Percentiles rank a stretch among this genome's conserved stretches.
Conservation (phyloP, 177 flowering plant genomes). For the Vitis hybrid region DNA sequence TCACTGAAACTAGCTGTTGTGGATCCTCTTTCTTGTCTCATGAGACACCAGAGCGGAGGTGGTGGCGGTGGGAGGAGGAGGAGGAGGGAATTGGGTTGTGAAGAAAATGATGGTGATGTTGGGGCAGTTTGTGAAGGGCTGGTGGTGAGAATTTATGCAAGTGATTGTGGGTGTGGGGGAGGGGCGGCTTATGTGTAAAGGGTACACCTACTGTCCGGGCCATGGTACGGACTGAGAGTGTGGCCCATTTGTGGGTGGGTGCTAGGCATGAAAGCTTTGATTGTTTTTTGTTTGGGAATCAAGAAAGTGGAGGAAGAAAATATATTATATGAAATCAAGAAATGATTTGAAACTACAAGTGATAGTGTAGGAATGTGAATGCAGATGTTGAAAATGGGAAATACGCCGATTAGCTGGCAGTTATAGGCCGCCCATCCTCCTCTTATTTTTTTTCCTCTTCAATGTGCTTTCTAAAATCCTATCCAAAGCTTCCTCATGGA, state of each 20-base stretch:
- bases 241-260: slow-evolving; percentile 8
- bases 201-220: slow-evolving; percentile 25
- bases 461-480: no score
- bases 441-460: no score
- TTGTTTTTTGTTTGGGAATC: not conserved
- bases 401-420: no score
- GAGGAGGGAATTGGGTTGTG: not conserved
- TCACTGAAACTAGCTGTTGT: not conserved
- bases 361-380: no score
- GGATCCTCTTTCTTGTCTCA: slow-evolving; percentile 8
- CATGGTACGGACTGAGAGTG: slow-evolving; percentile 19
- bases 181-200: slow-evolving; percentile 25
- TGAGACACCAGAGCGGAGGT: no score
- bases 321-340: no score
- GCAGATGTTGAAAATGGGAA: no score
- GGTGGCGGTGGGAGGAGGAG: not conserved
- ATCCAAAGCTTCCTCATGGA: no score
- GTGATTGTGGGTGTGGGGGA: not conserved
- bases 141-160: slow-evolving; percentile 2
- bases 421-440: no score
- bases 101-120: not conserved
- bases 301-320: not conserved
- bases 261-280: not conserved
- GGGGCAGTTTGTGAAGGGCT: not conserved
- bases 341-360: no score